Evolutionary conservation across 805 yeast species (phyloP).

Genomic region (Citeromyces nyonsensis): DNA sequence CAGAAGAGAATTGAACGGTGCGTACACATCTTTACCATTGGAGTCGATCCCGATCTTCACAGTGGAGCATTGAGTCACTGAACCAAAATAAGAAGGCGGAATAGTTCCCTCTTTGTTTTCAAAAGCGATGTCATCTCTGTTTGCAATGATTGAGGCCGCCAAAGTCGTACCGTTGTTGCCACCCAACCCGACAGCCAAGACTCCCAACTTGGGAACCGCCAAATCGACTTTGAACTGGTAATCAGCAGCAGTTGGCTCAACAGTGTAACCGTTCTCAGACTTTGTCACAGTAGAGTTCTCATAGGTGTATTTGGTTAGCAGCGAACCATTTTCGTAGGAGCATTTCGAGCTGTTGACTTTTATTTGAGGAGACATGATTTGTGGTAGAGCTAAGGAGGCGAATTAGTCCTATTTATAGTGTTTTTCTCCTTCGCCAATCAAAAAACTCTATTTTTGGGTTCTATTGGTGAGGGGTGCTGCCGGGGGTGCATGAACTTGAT

Average conservation of each 20-base stretch:
- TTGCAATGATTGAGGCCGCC: constrained; percentile 73
- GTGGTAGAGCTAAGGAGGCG: too few species aligned
- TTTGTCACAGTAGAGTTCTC: constrained; percentile 62
- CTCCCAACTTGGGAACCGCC: constrained; percentile 71
- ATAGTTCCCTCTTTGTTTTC: constrained; percentile 69
- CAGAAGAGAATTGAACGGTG: constrained; percentile 79
- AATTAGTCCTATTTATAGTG: too few species aligned
- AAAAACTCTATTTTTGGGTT: too few species aligned
- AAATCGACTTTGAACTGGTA: constrained; percentile 81
- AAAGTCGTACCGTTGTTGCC: constrained; percentile 95
- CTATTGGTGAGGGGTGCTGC: too few species aligned
- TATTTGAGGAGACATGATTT: constrained; percentile 18
- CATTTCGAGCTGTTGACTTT: constrained; percentile 41
- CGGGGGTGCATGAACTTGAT: too few species aligned
- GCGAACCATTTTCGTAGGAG: constrained; percentile 29
- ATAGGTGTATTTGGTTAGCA: constrained; percentile 50
- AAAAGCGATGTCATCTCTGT: constrained; percentile 63
- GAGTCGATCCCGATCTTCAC: constrained; percentile 78
- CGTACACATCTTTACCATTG: constrained; percentile 74
- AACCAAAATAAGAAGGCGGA: constrained; percentile 73
- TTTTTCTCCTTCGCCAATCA: too few species aligned
- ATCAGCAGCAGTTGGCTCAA: constrained; percentile 56
- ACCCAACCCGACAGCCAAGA: constrained; percentile 86
- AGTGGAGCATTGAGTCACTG: constrained; percentile 88
- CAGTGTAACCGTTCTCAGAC: constrained; percentile 35